These are phyloP conservation scores for Leccinum uliginosum DNA, from an alignment of 768 basidiomycete genomes.

Conservation along the genomic window DNA sequence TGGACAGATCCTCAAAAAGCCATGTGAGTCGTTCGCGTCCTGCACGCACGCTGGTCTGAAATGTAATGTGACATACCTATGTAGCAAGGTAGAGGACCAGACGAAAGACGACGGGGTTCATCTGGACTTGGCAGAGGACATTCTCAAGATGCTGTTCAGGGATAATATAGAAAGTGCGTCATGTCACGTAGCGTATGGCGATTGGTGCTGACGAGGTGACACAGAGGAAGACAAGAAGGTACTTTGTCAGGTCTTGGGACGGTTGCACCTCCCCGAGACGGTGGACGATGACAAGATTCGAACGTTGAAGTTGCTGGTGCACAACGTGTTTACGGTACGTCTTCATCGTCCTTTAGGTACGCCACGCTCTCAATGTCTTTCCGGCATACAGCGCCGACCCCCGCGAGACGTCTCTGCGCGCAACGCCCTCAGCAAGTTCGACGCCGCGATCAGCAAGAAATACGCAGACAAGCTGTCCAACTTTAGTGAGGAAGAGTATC, in stretches of 20 bases:
- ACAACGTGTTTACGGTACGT: constrained; percentile 30
- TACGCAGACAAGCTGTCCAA: constrained; percentile 66
- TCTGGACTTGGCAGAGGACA: constrained; percentile 50
- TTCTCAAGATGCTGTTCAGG: constrained; percentile 47
- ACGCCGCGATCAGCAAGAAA: constrained; percentile 59
- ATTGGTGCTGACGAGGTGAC: not conserved
- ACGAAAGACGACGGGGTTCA: constrained; percentile 42
- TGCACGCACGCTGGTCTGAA: not conserved
- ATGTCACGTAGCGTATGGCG: no score
- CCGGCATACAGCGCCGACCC: constrained; percentile 47
- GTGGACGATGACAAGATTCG: constrained; percentile 68
- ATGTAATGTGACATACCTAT: not conserved
- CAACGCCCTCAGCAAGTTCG: constrained; percentile 73
- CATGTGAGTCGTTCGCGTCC: constrained; percentile 38
- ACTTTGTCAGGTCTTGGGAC: constrained; percentile 57
- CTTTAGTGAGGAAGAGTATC: constrained; percentile 68
- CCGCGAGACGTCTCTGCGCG: constrained; percentile 53
- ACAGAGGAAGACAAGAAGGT: constrained; percentile 60
- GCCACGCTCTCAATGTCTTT: not conserved
- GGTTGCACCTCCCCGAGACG: constrained; percentile 63
- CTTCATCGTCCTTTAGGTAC: not conserved
- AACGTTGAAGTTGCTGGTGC: constrained; percentile 56
- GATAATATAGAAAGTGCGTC: constrained; percentile 51
- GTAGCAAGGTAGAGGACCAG: constrained; percentile 40
- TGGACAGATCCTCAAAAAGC: constrained; percentile 85